Percentiles rank a stretch among this genome's conserved stretches.
These are phyloP conservation scores for Coriaria nepalensis DNA, from an alignment of 306 rosid species.

Conservation along the genomic window DNA sequence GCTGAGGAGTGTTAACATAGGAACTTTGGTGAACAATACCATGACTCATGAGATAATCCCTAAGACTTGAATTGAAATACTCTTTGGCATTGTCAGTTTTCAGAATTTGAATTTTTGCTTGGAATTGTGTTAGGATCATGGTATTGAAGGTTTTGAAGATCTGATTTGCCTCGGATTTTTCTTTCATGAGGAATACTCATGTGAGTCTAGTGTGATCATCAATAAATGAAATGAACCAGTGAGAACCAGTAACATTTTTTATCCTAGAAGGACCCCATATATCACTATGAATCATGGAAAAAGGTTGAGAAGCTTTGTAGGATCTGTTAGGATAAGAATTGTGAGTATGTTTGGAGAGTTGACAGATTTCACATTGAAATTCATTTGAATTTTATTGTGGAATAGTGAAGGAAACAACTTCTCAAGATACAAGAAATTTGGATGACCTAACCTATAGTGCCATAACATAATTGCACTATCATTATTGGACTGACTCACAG, in stretches of 20 bases:
- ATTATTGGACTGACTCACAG: background rate
- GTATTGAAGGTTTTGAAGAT: background rate
- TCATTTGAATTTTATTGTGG: background rate
- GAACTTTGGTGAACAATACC: conserved; percentile 5
- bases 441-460: too few relatives aligned
- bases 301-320: too few relatives aligned
- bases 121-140: background rate
- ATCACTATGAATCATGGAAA: too few relatives aligned
- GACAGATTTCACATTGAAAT: background rate
- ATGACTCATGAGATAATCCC: background rate
- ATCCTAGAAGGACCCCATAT: background rate
- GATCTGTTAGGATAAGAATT: too few relatives aligned
- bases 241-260: background rate
- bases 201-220: too few relatives aligned
- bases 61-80: background rate
- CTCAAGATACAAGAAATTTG: too few relatives aligned
- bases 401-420: too few relatives aligned
- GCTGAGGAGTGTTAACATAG: background rate
- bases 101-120: conserved; percentile 4
- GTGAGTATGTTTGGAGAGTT: background rate
- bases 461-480: background rate
- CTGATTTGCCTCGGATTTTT: background rate
- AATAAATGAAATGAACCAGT: too few relatives aligned
- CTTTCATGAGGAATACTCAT: too few relatives aligned
- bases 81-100: conserved; percentile 6